Percentiles rank a stretch among this genome's conserved stretches.
Conservation (phyloP, 192 early-diverging fungal genomes). For the Cladochytrium replicatum region DNA sequence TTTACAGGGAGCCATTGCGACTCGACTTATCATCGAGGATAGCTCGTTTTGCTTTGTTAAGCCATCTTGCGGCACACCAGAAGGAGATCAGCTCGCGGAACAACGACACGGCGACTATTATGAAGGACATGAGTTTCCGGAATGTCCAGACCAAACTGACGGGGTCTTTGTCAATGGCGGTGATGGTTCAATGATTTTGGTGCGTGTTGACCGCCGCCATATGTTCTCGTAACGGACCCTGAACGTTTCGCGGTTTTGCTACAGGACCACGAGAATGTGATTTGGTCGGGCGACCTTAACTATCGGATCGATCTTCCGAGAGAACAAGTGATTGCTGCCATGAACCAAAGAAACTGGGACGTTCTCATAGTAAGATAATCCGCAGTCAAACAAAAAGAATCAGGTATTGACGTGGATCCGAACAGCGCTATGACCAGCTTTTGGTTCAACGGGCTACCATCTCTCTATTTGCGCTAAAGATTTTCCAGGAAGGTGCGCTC, state of each 20-base stretch:
- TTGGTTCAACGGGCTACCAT: conserved; percentile 29
- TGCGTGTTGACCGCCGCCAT: conserved; percentile 80
- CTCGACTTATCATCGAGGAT: conserved; percentile 65
- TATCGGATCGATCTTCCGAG: conserved; percentile 77
- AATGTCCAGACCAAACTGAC: conserved; percentile 13
- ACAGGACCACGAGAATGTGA: no score
- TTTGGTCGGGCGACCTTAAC: conserved; percentile 79
- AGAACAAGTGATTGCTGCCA: conserved; percentile 51
- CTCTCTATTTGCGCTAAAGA: conserved; percentile 62
- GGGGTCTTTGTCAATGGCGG: no score
- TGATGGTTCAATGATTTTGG: no score
- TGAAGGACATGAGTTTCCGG: conserved; percentile 44
- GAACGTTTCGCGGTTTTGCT: no score
- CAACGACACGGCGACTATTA: conserved; percentile 58
- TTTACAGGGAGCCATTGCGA: conserved; percentile 66
- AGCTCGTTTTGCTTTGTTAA: conserved; percentile 78
- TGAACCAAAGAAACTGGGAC: conserved; percentile 47
- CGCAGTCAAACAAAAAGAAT: no score
- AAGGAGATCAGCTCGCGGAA: conserved; percentile 61
- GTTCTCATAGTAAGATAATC: conserved; percentile 43
- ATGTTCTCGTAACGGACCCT: no score
- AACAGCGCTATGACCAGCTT: conserved; percentile 41
- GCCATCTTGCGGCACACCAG: conserved; percentile 80
- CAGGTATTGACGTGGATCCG: no score
- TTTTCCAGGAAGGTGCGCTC: conserved; percentile 69